phyloP scores from a whole-genome alignment of 768 basidiomycete species.

The Leccinum uliginosum region DNA sequence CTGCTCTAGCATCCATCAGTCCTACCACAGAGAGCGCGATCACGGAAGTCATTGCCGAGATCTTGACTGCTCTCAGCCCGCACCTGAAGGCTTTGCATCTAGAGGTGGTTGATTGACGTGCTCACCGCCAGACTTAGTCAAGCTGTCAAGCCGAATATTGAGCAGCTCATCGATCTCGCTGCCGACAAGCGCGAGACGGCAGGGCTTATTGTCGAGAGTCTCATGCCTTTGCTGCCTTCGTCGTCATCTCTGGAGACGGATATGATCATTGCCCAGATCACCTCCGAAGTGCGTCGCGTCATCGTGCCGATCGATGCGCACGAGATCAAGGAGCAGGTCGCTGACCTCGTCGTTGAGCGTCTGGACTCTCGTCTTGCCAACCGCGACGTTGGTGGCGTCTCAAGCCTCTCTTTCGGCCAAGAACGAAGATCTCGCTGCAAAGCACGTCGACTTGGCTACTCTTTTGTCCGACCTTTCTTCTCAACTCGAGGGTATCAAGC shows the following conservation, averaged over 20 bases:
- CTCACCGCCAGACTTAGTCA: slow-evolving; percentile 73
- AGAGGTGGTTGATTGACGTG: slow-evolving; percentile 71
- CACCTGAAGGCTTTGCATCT: slow-evolving; percentile 55
- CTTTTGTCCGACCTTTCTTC: slow-evolving; percentile 46
- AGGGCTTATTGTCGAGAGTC: slow-evolving; percentile 67
- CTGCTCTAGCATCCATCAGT: slow-evolving; percentile 31
- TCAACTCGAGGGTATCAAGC: slow-evolving; percentile 42
- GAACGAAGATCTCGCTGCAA: slow-evolving; percentile 35
- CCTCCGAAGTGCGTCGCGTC: slow-evolving; percentile 63
- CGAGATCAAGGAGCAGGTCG: slow-evolving; percentile 85
- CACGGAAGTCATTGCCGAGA: slow-evolving; percentile 58
- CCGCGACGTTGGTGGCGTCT: slow-evolving; percentile 50
- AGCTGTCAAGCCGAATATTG: slow-evolving; percentile 85
- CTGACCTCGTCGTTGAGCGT: slow-evolving; percentile 83
- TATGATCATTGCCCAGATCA: slow-evolving; percentile 54
- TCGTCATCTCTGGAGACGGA: slow-evolving; percentile 46
- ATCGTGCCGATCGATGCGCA: slow-evolving; percentile 78
- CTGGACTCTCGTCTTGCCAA: slow-evolving; percentile 77
- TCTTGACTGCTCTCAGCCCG: slow-evolving; percentile 56
- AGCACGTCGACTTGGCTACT: slow-evolving; percentile 38
- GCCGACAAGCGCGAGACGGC: slow-evolving; percentile 89
- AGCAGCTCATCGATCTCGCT: slow-evolving; percentile 83
- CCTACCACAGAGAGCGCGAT: slow-evolving; percentile 59
- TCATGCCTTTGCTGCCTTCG: slow-evolving; percentile 60
- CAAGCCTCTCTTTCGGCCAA: slow-evolving; percentile 40